Evolutionary conservation across 2,329 filamentous ascomycete genomes (phyloP), one percentile per base, ranked within the genome.

Genomic region (Alternaria consortialis): DNA sequence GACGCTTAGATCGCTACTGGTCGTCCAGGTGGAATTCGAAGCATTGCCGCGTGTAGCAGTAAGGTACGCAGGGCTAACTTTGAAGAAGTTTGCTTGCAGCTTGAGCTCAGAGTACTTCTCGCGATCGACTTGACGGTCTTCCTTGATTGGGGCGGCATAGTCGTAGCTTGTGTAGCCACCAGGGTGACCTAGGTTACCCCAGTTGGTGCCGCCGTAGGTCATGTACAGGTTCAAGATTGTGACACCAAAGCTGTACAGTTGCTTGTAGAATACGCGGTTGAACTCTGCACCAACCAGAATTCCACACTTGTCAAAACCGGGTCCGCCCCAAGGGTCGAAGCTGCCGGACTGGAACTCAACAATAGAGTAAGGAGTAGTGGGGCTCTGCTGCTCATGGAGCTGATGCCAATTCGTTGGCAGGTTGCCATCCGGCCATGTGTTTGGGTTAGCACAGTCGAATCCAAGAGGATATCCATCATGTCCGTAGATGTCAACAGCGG

Each of bases 41-140:
- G 68, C 68, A 47, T 66, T 71, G n/a, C 72, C 73, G 25, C 76
- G 69, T 15, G 64, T 55, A 36, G 77, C 85, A 3, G 85, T 85
- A 17, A 93, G 79, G 68, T 92, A 94, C 0, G 85, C 87, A 0
- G 90, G 89, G 0, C 90, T 91, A 0, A 88, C 90, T 67, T 89
- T 89, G 53, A 92, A 77, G 76, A 94, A 94, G 67, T 92, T 90
- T 27, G 87, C 90, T 64, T 92, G 81, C 1, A 94, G 84, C 72
- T 94, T 95, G 27, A 91, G 82, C 74, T 95, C 91, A 42, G 88
- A 89, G 75, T 93, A 94, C 75, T 94, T 94, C 73, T 93, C 90
- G 2, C 91, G 85, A 29, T 84, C 80, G 3, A 94, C 81, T 1
- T 85, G 85, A 25, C 91, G 85, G 42, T 91, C 88, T 72, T 95